Evolutionary conservation across 345 rosid genomes (phyloP).

Genomic region (Capsella bursapastoris): DNA sequence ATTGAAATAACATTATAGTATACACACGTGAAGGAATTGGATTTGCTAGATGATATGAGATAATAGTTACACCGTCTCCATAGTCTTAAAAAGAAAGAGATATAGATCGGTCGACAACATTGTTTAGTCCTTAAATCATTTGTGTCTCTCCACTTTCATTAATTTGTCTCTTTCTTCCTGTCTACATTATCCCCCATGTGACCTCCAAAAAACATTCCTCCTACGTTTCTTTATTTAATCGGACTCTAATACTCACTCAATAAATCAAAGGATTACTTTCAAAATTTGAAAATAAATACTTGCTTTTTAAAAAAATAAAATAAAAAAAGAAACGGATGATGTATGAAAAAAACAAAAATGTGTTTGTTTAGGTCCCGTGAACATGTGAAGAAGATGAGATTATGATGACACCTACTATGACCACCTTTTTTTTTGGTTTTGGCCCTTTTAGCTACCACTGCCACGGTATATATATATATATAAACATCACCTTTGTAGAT

Average conservation of each 20-base stretch:
- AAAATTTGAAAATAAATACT: neutral
- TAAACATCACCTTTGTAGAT: too few relatives aligned
- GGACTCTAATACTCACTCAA: neutral
- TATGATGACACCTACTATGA: slow-evolving; percentile 9
- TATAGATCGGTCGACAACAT: slow-evolving; percentile 6
- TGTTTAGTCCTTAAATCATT: neutral
- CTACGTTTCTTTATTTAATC: neutral
- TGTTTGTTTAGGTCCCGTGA: slow-evolving; percentile 19
- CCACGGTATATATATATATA: neutral
- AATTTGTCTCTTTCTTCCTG: slow-evolving; percentile 29
- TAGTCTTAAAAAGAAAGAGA: neutral
- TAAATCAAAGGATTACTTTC: neutral
- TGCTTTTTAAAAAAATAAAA: too few relatives aligned
- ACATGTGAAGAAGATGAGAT: slow-evolving; percentile 27
- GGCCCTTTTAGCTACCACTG: neutral
- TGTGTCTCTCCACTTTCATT: slow-evolving; percentile 3
- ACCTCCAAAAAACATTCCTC: slow-evolving; percentile 36
- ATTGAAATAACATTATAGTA: slow-evolving; percentile 16
- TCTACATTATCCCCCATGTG: slow-evolving; percentile 38
- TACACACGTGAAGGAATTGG: slow-evolving; percentile 36
- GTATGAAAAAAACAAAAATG: slow-evolving; percentile 1
- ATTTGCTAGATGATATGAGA: slow-evolving; percentile 19
- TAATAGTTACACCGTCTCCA: neutral
- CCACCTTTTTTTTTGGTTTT: slow-evolving; percentile 7
- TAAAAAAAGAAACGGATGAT: neutral